Conservation (phyloP, 2,329 filamentous ascomycete genomes). For the Calonectria pseudoreteaudii region DNA sequence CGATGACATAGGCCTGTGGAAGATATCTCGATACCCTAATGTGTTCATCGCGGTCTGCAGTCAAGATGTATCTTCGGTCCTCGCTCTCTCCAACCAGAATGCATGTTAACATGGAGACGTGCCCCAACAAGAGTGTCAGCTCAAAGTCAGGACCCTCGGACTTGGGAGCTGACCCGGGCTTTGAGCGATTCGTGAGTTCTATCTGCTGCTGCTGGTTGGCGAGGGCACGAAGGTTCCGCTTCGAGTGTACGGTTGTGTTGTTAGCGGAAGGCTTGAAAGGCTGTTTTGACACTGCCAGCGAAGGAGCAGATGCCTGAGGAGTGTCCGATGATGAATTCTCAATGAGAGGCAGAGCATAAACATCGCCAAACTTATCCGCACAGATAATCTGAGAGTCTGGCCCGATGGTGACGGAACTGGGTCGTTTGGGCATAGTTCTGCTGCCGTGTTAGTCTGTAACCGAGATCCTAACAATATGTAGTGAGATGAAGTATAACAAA, state of each 20-base stretch:
- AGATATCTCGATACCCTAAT: constrained; percentile 87
- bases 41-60: constrained; percentile 74
- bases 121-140: constrained; percentile 84
- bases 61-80: constrained; percentile 63
- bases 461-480: not conserved
- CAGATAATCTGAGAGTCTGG: constrained; percentile 80
- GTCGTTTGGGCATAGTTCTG: constrained; percentile 90
- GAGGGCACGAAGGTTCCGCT: constrained; percentile 71
- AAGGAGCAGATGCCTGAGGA: constrained; percentile 29
- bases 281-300: constrained; percentile 40
- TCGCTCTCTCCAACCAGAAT: constrained; percentile 65
- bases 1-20: constrained; percentile 88
- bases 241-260: constrained; percentile 72
- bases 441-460: constrained; percentile 41
- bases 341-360: constrained; percentile 80
- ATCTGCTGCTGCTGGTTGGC: constrained; percentile 67
- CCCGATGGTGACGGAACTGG: constrained; percentile 79
- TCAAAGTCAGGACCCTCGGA: constrained; percentile 69
- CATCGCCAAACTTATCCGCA: constrained; percentile 97
- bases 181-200: constrained; percentile 45
- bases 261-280: constrained; percentile 64
- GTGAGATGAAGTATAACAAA: not conserved
- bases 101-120: constrained; percentile 94
- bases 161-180: constrained; percentile 44
- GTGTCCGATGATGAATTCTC: constrained; percentile 29